phyloP scores from a whole-genome alignment of 78 protist species.

The Dictyostelium firmibasis region DNA sequence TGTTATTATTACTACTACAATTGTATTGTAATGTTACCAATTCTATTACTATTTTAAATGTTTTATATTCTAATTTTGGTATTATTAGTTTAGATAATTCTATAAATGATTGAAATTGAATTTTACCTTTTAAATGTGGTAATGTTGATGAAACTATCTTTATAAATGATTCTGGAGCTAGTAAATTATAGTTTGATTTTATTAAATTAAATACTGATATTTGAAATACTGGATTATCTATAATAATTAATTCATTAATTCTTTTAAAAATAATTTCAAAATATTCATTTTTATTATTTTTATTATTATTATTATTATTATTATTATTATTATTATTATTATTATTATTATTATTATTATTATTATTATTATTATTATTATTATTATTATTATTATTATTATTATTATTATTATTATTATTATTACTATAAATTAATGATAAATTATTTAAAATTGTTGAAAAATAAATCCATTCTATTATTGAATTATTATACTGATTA shows the following conservation, averaged over 20 bases:
- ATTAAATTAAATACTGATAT: background rate
- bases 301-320: background rate
- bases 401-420: background rate
- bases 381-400: no score
- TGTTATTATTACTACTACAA: background rate
- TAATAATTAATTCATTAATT: background rate
- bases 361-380: no score
- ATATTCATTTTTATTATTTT: background rate
- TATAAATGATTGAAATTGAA: background rate
- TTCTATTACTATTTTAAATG: background rate
- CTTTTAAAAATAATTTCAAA: background rate
- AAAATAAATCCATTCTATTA: background rate
- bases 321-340: background rate
- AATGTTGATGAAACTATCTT: background rate
- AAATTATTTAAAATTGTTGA: background rate
- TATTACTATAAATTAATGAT: background rate
- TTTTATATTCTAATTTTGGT: background rate
- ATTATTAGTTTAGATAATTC: background rate
- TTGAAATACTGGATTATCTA: background rate
- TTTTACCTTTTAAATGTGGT: background rate
- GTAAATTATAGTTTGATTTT: background rate
- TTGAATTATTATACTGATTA: background rate
- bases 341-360: no score
- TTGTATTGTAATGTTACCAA: background rate
- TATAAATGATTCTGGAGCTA: background rate